phyloP scores from a whole-genome alignment of 2,329 filamentous ascomycete species.

The Alternaria arborescens region DNA sequence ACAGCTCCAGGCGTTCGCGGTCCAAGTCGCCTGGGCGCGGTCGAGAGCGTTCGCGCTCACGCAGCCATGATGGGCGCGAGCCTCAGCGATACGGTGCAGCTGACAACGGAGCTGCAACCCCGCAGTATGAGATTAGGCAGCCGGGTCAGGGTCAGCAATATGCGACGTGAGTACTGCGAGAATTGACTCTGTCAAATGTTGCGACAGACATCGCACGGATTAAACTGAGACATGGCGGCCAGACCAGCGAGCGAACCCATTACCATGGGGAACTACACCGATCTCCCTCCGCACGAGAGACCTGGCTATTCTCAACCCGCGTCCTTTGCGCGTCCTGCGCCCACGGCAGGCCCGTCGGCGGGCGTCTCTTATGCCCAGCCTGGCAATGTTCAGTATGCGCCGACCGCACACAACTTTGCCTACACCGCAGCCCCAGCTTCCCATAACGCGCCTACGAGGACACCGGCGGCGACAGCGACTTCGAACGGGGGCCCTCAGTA shows the following conservation, averaged over 20 bases:
- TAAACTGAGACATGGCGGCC: slow-evolving; percentile 44
- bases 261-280: slow-evolving; percentile 56
- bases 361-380: slow-evolving; percentile 35
- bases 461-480: slow-evolving; percentile 23
- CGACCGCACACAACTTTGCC: slow-evolving; percentile 35
- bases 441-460: slow-evolving; percentile 32
- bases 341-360: slow-evolving; percentile 21
- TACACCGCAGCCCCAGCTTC: slow-evolving; percentile 40
- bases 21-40: slow-evolving; percentile 54
- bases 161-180: slow-evolving; percentile 43
- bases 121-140: slow-evolving; percentile 54
- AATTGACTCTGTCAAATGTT: slow-evolving; percentile 2
- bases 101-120: slow-evolving; percentile 41
- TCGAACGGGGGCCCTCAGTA: slow-evolving; percentile 48
- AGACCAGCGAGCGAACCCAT: slow-evolving; percentile 46
- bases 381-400: slow-evolving; percentile 44
- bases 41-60: slow-evolving; percentile 50
- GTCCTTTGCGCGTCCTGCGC: slow-evolving; percentile 24
- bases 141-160: slow-evolving; percentile 40
- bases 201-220: slow-evolving; percentile 11
- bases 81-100: slow-evolving; percentile 45
- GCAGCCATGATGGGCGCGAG: slow-evolving; percentile 51
- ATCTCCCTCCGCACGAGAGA: slow-evolving; percentile 56
- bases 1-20: slow-evolving; percentile 52
- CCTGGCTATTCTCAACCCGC: slow-evolving; percentile 44